phyloP scores from a whole-genome alignment of 257 asterid species.

The Petrea volubilis region DNA sequence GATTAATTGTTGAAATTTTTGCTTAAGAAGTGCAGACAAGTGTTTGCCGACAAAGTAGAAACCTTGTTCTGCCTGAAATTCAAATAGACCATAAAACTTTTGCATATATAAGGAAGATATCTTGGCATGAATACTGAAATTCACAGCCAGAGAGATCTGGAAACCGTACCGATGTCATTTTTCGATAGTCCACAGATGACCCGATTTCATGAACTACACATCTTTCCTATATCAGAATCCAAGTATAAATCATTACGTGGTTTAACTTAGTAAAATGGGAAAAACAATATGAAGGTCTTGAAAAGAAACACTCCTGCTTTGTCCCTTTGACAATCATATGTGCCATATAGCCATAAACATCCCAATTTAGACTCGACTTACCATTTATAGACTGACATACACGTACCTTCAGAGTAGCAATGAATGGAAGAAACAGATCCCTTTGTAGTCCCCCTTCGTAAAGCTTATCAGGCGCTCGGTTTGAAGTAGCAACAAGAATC shows the following conservation, averaged over 20 bases:
- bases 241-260: constrained; percentile 12
- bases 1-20: constrained; percentile 65
- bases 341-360: background rate
- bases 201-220: constrained; percentile 86
- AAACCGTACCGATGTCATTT: constrained; percentile 69
- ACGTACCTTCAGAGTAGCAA: constrained; percentile 77
- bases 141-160: background rate
- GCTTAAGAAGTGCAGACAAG: constrained; percentile 56
- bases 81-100: background rate
- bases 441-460: constrained; percentile 92
- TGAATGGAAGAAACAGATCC: constrained; percentile 88
- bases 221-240: constrained; percentile 67
- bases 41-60: constrained; percentile 66
- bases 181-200: constrained; percentile 84
- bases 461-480: constrained; percentile 93
- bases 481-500: constrained; percentile 93
- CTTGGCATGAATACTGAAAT: constrained; percentile 12
- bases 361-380: constrained; percentile 3
- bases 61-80: constrained; percentile 73
- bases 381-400: background rate
- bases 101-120: background rate
- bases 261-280: background rate
- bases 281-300: background rate
- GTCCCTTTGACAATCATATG: background rate
- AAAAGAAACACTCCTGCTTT: background rate